Percentiles rank a stretch among this genome's conserved stretches.
Evolutionary conservation across 2,329 filamentous ascomycete species (phyloP).

Genomic region (Paracorniculantispora psalliotae): DNA sequence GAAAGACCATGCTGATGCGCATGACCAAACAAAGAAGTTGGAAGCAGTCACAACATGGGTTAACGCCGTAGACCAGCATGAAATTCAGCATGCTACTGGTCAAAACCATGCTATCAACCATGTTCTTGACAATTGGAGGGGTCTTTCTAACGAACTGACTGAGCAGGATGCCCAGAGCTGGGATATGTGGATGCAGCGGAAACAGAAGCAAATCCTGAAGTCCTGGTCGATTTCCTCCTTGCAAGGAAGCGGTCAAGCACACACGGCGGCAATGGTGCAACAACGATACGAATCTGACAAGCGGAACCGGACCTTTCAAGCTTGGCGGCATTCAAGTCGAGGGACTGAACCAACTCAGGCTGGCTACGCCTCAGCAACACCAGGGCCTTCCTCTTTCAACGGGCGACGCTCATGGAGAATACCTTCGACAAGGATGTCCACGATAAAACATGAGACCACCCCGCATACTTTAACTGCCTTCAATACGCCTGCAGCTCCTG

Average conservation of each 20-base stretch:
- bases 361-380: slow-evolving; percentile 6
- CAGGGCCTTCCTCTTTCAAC: neutral
- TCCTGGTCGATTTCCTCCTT: slow-evolving; percentile 33
- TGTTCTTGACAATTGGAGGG: slow-evolving; percentile 22
- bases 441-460: neutral
- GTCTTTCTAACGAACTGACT: slow-evolving; percentile 19
- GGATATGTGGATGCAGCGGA: slow-evolving; percentile 28
- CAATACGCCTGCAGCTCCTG: slow-evolving; percentile 20
- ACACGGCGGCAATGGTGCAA: slow-evolving; percentile 30
- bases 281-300: slow-evolving; percentile 29
- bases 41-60: slow-evolving; percentile 21
- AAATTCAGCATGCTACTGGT: neutral
- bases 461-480: neutral
- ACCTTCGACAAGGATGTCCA: neutral
- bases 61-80: slow-evolving; percentile 17
- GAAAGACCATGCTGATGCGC: slow-evolving; percentile 11
- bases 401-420: slow-evolving; percentile 24
- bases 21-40: neutral
- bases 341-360: slow-evolving; percentile 1
- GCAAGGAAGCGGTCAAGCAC: slow-evolving; percentile 33
- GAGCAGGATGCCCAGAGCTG: slow-evolving; percentile 24
- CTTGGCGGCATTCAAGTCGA: slow-evolving; percentile 26
- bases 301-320: slow-evolving; percentile 26
- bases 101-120: neutral
- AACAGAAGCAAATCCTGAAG: slow-evolving; percentile 30